phyloP scores from a whole-genome alignment of 2,329 filamentous ascomycete genomes.

The Furcasterigmium furcatum region DNA sequence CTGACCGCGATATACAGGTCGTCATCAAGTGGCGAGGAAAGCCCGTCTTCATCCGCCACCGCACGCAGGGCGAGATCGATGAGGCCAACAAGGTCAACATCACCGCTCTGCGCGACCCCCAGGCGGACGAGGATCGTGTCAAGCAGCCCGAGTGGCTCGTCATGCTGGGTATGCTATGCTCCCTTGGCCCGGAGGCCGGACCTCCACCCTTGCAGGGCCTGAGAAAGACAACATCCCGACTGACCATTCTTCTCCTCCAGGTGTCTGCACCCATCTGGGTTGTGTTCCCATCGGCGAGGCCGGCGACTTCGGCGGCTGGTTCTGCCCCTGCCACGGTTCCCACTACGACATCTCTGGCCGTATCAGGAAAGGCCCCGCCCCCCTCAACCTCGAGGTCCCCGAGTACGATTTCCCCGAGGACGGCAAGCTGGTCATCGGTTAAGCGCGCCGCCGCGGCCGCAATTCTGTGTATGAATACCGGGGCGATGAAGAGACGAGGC shows the following conservation, averaged over 20 bases:
- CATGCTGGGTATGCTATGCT: conserved; percentile 75
- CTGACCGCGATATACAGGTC: conserved; percentile 53
- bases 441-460: conserved; percentile 32
- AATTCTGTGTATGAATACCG: conserved; percentile 10
- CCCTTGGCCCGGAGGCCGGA: background rate
- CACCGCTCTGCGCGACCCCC: conserved; percentile 81
- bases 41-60: conserved; percentile 99
- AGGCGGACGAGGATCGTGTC: conserved; percentile 87
- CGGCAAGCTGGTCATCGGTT: conserved; percentile 88
- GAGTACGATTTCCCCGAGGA: conserved; percentile 91
- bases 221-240: no score
- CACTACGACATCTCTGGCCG: conserved; percentile 99
- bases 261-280: conserved; percentile 98
- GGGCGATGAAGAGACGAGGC: background rate
- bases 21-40: conserved; percentile 99
- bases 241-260: conserved; percentile 36
- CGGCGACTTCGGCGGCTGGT: conserved; percentile 98
- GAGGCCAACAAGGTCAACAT: conserved; percentile 89
- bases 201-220: no score
- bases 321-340: conserved; percentile 99
- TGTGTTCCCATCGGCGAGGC: conserved; percentile 99
- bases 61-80: conserved; percentile 87
- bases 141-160: conserved; percentile 98
- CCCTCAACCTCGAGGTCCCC: conserved; percentile 95
- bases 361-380: conserved; percentile 95